Base-by-base conservation (phyloP, 2,329 filamentous ascomycete species). In the Sarocladiaceae sp. region DNA sequence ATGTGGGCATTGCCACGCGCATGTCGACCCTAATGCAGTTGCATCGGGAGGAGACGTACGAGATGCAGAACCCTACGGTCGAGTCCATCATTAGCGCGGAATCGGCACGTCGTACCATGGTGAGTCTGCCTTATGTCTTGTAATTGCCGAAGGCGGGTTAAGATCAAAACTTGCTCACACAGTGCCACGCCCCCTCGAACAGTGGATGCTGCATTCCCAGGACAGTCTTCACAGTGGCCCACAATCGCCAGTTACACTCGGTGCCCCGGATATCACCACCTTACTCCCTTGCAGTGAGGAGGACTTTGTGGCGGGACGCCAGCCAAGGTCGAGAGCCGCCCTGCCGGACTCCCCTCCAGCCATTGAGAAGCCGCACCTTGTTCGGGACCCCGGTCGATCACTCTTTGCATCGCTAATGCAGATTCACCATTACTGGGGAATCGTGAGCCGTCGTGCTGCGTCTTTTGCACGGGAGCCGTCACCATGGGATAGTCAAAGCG, bases 191-290 rank as follows among this genome's bases (percentile, higher is more conserved):
- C 18, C 37, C 4, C n/a, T 9, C 34, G 18, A 39, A 27, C 43
- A 76, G 72, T 79, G 75, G 75, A 78, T 78, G 73, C 54, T 79
- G 26, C 71, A 78, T 53, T 77, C 69, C 50, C 75, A 79, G 52
- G 75, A 79, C 48, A 76, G 75, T 50, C 62, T 79, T 19, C 72
- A 77, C 48, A 76, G 73, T 1, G 71, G 73, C 0, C 71, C 72
- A 3, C 60, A 64, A 23, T 73, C 72, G 10, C 73, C 74, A 3
- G 64, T 75, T 2, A 72, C 73, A 0, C 61, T 79, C 3, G 65
- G 67, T 4, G 69, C 72, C 3, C 64, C 66, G 26, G 74, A 79
- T 47, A 78, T 79, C 33, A 77, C 73, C 1, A 62, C 74, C 2
- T 61, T 78, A 18, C 64, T 79, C 1, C 75, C 75, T 0, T 68